Base-by-base conservation (phyloP, 2,329 filamentous ascomycete species). In the Fusarium sp. region DNA sequence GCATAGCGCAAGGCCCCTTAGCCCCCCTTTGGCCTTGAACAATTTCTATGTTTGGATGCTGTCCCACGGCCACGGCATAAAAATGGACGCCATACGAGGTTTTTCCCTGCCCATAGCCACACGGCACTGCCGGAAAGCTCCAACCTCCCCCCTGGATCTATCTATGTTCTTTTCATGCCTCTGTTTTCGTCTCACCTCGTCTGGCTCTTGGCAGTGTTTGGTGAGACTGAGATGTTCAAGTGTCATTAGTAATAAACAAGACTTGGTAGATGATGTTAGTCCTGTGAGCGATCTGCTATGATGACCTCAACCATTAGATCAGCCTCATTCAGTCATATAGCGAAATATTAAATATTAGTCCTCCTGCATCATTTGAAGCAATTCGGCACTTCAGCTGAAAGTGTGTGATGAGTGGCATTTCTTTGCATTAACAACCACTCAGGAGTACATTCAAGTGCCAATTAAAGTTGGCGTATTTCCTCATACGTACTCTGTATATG, bases 21-120 rank as follows among this genome's bases (percentile, higher is more conserved):
- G n/a, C n/a, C 63, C 63, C 69, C 68, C 66, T 62, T 58, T 69
- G 51, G 31, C 59, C 25, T 60, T 63, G 54, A 31, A 64, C 63
- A 73, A 76, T 71, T 74, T 54, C 75, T 76, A 76, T 75, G 69
- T 77, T 76, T 77, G 74, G 69, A 39, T 74, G 65, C 55, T 77
- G 74, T 76, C 68, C 70, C 69, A 76, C 63, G 63, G 42, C 69
- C 72, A 68, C 56, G 38, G 63, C 71, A 74, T 72, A 74, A 73
- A 72, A 74, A 72, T 60, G 66, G 60, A 54, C 72, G 57, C 60
- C 72, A 73, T 73, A 73, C 71, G 71, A 73, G 71, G 31, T 73
- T 72, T 70, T 74, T 52, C 71, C 60, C 62, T 72, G 60, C 35
- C 46, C 75, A 74, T 74, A 77, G 74, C 74, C 75, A 77, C 73